Conservation (phyloP, 768 basidiomycete genomes). For the Galerina marginata region DNA sequence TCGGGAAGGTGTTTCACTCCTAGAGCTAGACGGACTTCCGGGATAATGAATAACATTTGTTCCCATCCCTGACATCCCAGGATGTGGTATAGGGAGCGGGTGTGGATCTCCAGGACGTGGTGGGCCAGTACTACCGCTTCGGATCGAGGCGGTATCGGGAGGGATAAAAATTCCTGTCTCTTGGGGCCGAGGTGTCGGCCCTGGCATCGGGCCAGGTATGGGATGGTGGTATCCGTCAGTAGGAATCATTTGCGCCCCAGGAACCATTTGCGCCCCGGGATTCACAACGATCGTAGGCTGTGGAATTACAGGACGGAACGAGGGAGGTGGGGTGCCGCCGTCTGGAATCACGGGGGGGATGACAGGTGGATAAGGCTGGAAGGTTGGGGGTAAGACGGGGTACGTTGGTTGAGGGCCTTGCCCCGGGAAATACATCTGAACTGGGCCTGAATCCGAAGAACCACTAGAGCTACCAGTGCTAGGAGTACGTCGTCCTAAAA, state of each 20-base stretch:
- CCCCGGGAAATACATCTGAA: slow-evolving; percentile 13
- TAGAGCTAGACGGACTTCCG: slow-evolving; percentile 23
- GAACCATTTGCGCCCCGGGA: background rate
- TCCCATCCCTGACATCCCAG: slow-evolving; percentile 16
- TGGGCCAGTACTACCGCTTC: slow-evolving; percentile 17
- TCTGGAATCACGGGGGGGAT: slow-evolving; percentile 45
- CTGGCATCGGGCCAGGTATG: slow-evolving; percentile 21
- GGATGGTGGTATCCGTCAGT: slow-evolving; percentile 21
- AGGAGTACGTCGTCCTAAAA: slow-evolving; percentile 12
- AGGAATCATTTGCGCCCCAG: slow-evolving; percentile 17
- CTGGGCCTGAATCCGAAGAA: slow-evolving; percentile 12
- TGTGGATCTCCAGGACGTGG: slow-evolving; percentile 14
- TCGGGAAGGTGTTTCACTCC: background rate
- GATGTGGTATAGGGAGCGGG: background rate
- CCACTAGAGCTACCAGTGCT: slow-evolving; percentile 12
- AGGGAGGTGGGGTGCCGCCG: slow-evolving; percentile 20
- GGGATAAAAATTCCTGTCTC: slow-evolving; percentile 30
- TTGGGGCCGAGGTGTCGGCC: slow-evolving; percentile 11
- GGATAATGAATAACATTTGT: slow-evolving; percentile 20
- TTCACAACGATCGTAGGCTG: slow-evolving; percentile 15
- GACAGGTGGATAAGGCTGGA: slow-evolving; percentile 33
- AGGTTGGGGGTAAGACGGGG: slow-evolving; percentile 20
- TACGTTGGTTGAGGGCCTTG: slow-evolving; percentile 19
- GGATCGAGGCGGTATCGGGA: slow-evolving; percentile 6
- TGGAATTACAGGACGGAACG: slow-evolving; percentile 24